These are phyloP conservation scores for Aspergillus panamensis DNA, from an alignment of 495 filamentous ascomycete species.

Conservation along the genomic window DNA sequence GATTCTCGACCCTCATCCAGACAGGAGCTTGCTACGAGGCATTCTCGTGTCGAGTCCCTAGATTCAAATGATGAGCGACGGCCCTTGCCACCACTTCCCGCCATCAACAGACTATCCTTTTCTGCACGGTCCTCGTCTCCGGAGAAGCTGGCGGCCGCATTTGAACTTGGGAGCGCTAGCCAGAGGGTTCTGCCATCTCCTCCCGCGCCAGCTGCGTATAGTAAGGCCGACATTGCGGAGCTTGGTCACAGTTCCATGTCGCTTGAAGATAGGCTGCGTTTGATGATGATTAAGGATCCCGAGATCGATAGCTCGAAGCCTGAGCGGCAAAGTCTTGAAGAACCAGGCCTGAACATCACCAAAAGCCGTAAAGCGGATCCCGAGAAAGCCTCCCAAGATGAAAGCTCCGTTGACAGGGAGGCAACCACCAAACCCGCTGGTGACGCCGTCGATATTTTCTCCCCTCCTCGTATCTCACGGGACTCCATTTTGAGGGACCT, in stretches of 20 bases:
- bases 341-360: not conserved
- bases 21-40: constrained; percentile 29
- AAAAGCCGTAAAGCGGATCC: not conserved
- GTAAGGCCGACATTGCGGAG: constrained; percentile 67
- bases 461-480: constrained; percentile 76
- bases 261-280: constrained; percentile 72
- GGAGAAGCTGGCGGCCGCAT: constrained; percentile 53
- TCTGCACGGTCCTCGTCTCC: constrained; percentile 43
- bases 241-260: constrained; percentile 68
- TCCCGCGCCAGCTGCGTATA: constrained; percentile 57
- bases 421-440: constrained; percentile 34
- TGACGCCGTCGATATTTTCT: constrained; percentile 24
- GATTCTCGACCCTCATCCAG: constrained; percentile 39
- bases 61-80: constrained; percentile 70
- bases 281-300: constrained; percentile 71
- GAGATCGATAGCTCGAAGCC: constrained; percentile 35
- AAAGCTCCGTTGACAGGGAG: constrained; percentile 27
- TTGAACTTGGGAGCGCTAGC: constrained; percentile 57
- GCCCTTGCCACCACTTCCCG: constrained; percentile 72
- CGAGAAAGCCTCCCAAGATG: not conserved
- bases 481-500: constrained; percentile 90
- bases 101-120: constrained; percentile 35
- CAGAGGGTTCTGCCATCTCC: constrained; percentile 64
- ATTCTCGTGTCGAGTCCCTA: constrained; percentile 58
- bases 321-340: not conserved